phyloP scores from a whole-genome alignment of 306 rosid species.

The Leucaena leucocephala region DNA sequence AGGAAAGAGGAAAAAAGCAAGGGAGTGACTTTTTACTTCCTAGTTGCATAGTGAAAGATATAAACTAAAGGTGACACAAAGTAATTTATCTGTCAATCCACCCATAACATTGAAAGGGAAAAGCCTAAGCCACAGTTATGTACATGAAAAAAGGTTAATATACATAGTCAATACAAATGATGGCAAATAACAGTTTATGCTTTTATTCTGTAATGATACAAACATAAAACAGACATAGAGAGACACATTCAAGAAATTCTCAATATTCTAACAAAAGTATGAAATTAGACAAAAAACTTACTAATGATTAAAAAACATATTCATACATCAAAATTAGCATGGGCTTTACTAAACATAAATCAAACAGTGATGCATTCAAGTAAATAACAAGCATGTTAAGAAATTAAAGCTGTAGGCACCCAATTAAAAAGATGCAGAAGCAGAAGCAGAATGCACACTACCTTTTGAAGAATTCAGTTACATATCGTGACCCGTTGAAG shows the following conservation, averaged over 20 bases:
- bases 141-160: background rate
- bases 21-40: background rate
- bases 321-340: background rate
- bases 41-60: background rate
- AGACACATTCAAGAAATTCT: background rate
- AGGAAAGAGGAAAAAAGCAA: background rate
- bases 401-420: background rate
- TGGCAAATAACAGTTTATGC: background rate
- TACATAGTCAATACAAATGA: background rate
- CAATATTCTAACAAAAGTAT: background rate
- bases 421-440: background rate
- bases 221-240: background rate
- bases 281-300: background rate
- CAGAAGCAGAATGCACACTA: background rate
- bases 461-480: background rate
- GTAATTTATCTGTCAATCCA: background rate
- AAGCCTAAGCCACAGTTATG: background rate
- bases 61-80: background rate
- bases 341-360: background rate
- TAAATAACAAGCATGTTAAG: background rate
- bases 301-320: background rate
- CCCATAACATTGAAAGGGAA: background rate
- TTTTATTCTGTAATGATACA: background rate
- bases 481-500: background rate
- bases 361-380: background rate